Evolutionary conservation across 441 rosid genomes (phyloP).

Genomic region (Corymbia citriodora): DNA sequence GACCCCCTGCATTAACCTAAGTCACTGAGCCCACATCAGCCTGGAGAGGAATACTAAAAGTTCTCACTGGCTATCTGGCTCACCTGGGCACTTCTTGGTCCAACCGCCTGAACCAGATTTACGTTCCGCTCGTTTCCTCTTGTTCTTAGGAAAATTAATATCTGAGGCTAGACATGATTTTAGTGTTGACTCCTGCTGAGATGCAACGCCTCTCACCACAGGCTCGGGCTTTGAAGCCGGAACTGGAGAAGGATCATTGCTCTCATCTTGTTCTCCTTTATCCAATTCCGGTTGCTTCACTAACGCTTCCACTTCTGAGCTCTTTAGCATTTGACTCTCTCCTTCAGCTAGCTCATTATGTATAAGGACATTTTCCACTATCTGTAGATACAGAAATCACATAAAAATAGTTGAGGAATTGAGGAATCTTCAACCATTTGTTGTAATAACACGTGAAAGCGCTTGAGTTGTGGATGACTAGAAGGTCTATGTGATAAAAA

Average conservation of each 20-base stretch:
- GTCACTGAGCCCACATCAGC: not conserved
- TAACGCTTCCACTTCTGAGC: slow-evolving; percentile 23
- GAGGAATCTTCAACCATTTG: not conserved
- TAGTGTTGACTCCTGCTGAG: slow-evolving; percentile 42
- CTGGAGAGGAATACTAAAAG: not conserved
- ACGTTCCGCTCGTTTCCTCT: slow-evolving; percentile 86
- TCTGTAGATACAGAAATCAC: slow-evolving; percentile 34
- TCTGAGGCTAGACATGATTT: slow-evolving; percentile 72
- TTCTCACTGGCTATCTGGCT: slow-evolving; percentile 67
- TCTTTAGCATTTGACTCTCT: slow-evolving; percentile 25
- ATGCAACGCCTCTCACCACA: slow-evolving; percentile 4
- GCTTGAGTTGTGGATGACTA: not conserved
- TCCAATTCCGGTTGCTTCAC: slow-evolving; percentile 27
- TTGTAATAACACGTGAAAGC: not conserved
- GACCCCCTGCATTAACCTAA: not conserved
- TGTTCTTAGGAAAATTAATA: slow-evolving; percentile 63
- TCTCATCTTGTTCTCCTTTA: slow-evolving; percentile 55
- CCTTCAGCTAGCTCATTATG: slow-evolving; percentile 50
- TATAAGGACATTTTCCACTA: slow-evolving; percentile 61
- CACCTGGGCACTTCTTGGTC: slow-evolving; percentile 68
- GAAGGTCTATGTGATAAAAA: not conserved
- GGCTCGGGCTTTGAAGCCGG: slow-evolving; percentile 28
- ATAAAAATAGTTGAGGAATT: not conserved
- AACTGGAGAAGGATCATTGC: slow-evolving; percentile 27
- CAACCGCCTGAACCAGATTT: slow-evolving; percentile 69